Evolutionary conservation across 345 rosid genomes (phyloP).

Genomic region (Gossypium longicalyx): DNA sequence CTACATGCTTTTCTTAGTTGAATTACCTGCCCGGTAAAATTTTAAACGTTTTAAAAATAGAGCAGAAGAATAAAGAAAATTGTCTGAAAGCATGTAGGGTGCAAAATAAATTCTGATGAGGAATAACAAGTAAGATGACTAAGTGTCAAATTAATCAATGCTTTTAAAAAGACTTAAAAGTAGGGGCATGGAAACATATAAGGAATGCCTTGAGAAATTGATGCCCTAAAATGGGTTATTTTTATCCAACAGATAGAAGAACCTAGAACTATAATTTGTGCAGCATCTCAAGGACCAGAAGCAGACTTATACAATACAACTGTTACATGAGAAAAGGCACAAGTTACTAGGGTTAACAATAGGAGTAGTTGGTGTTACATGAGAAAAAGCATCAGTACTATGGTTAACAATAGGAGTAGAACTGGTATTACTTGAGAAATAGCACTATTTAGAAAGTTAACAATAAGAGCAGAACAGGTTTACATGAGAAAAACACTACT

Average conservation of each 20-base stretch:
- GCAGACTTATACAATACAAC: not conserved
- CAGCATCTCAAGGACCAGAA: not conserved
- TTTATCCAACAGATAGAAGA: not conserved
- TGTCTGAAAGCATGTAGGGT: not conserved
- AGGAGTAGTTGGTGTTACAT: not conserved
- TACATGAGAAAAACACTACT: not conserved
- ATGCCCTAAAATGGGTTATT: not conserved
- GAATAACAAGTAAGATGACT: not conserved
- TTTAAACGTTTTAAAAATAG: not conserved
- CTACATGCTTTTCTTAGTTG: slow-evolving; percentile 90
- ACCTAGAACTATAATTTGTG: not conserved
- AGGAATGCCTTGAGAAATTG: not conserved
- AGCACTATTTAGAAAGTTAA: not conserved
- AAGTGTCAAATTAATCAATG: not conserved
- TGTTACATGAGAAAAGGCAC: not conserved
- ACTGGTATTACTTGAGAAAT: not conserved
- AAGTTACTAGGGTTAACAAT: not conserved
- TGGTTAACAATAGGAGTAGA: not conserved
- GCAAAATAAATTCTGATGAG: not conserved
- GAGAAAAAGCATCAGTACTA: not conserved
- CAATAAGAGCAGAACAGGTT: not conserved
- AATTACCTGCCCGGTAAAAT: slow-evolving; percentile 47
- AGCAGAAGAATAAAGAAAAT: slow-evolving; percentile 6
- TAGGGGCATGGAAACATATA: not conserved
- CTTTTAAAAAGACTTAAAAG: not conserved